Evolutionary conservation across 1,284 basidiomycete species (phyloP), one percentile per base, ranked within the genome.

Genomic region (Porodaedalea pini): DNA sequence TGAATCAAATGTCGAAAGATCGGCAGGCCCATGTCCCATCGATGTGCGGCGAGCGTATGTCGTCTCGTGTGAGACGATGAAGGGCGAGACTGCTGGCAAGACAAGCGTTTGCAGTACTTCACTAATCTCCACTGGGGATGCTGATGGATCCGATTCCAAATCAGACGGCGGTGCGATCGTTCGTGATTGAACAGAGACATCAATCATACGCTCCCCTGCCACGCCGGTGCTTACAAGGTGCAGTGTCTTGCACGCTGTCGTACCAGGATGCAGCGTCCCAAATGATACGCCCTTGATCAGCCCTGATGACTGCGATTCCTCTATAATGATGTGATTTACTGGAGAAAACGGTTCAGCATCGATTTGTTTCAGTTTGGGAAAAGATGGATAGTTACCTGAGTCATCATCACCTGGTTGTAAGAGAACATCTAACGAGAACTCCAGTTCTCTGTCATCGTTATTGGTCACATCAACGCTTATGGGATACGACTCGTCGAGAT

Each of bases 381-480:
- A n/a, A 21, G 0, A 48, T 39, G 15, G 41, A 25, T 53, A 45
- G 82, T 40, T 61, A 90, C 90, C 79, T 21, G 88, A 83, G 57
- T 83, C 82, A 61, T 93, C 90, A 51, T 90, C 88, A 0, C 83
- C 81, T 2, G 92, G 90, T 59, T 93, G 90, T 34, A 95, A 69
- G 49, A 93, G 75, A 1, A 89, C 79, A 59, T 91, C 88, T 5
- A 92, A 73, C 2, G 77, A 69, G n/a, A 91, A 71, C 4, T 86
- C 80, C 19, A 95, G 70, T 19, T 82, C 77, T 17, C 82, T 75
- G 27, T 80, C 79, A 67, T 94, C 92, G 2, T 73, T 66, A 66
- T 92, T 94, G 4, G 72, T 79, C 11, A 94, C 76, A 39, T 80
- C 75, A 37, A 95, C 74, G 15, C 68, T 67, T 60, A 95, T 83